A percentile compares a stretch with the other conserved stretches of the same genome.
phyloP scores from a whole-genome alignment of 2,329 filamentous ascomycete genomes.

The Xylariaceae sp. region DNA sequence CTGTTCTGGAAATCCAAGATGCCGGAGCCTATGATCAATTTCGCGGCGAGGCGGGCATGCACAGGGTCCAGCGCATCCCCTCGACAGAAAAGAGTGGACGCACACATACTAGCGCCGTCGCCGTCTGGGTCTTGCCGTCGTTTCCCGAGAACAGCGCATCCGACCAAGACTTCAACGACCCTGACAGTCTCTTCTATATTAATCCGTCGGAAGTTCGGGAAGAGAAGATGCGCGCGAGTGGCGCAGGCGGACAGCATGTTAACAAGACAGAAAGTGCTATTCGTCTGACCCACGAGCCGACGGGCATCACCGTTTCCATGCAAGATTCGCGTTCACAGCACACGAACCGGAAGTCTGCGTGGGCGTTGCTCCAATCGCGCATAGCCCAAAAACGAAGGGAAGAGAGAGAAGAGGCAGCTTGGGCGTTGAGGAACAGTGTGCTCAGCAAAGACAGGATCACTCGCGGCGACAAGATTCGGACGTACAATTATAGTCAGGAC shows the following conservation, averaged over 20 bases:
- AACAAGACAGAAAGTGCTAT: conserved; percentile 98
- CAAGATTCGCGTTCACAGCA: conserved; percentile 92
- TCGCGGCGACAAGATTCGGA: conserved; percentile 90
- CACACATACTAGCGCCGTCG: conserved; percentile 91
- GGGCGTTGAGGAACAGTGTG: conserved; percentile 76
- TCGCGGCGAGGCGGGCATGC: conserved; percentile 89
- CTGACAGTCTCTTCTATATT: conserved; percentile 90
- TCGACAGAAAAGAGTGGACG: conserved; percentile 89
- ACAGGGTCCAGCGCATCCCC: conserved; percentile 92
- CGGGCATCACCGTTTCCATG: conserved; percentile 85
- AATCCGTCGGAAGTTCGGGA: conserved; percentile 80
- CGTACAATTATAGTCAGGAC: conserved; percentile 80
- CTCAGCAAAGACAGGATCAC: conserved; percentile 83
- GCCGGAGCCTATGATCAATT: conserved; percentile 81
- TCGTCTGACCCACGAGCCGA: conserved; percentile 88
- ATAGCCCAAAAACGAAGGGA: conserved; percentile 82
- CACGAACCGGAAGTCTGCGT: conserved; percentile 86
- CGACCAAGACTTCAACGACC: conserved; percentile 75
- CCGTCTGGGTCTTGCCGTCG: conserved; percentile 89
- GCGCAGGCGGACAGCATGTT: conserved; percentile 95
- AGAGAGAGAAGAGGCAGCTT: conserved; percentile 81
- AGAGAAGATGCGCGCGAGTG: conserved; percentile 90
- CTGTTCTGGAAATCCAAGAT: conserved; percentile 81
- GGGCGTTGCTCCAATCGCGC: conserved; percentile 81
- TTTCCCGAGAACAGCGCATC: conserved; percentile 65